Percentiles rank a stretch among this genome's conserved stretches.
Evolutionary conservation across 345 rosid species (phyloP).

Genomic region (Populus alba): DNA sequence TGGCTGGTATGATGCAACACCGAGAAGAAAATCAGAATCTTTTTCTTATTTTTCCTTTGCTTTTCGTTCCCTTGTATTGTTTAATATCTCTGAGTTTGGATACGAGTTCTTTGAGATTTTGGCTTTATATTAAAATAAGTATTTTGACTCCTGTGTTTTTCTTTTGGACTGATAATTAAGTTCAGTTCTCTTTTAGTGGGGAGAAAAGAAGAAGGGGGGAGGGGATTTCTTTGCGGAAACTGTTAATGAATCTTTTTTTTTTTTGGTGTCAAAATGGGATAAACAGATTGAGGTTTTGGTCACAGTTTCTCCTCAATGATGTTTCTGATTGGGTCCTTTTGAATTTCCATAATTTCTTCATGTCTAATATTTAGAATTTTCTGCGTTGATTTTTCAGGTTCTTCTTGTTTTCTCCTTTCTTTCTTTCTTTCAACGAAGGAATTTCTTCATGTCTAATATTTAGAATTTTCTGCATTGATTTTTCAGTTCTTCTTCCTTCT

Average conservation of each 20-base stretch:
- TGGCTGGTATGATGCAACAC: not conserved
- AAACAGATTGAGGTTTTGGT: not conserved
- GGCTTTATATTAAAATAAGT: not conserved
- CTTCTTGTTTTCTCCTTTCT: not conserved
- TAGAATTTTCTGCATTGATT: too few species aligned
- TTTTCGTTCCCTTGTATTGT: not conserved
- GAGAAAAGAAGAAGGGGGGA: too few species aligned
- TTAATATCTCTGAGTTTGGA: constrained; percentile 2
- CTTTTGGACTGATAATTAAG: not conserved
- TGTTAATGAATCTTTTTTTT: not conserved
- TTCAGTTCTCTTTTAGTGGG: too few species aligned
- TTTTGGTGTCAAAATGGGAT: not conserved
- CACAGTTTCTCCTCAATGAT: not conserved
- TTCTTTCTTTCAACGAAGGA: too few species aligned
- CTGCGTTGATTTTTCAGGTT: not conserved
- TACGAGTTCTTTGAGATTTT: not conserved
- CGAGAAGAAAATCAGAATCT: not conserved
- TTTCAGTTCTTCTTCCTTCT: too few species aligned
- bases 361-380: not conserved
- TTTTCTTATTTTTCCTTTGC: not conserved
- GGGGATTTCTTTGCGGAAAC: too few species aligned
- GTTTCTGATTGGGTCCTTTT: not conserved
- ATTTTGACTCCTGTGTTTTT: constrained; percentile 11
- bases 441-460: not conserved
- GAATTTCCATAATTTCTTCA: not conserved